Percentiles rank a stretch among this genome's conserved stretches.
Conservation (phyloP, 345 rosid species). For the Psidium guajava region DNA sequence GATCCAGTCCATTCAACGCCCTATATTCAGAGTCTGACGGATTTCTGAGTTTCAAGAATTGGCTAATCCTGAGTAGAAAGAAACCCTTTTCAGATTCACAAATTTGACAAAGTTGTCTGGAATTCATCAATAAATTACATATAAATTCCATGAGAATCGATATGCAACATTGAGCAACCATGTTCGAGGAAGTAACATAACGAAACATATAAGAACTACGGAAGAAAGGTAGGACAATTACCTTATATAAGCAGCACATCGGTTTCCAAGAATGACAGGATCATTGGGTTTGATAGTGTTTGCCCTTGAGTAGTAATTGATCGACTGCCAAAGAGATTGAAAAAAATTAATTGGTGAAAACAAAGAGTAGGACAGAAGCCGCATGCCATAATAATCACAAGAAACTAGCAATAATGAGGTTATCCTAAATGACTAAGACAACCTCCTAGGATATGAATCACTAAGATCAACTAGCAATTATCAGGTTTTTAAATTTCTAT, state of each 20-base stretch:
- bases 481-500: not conserved
- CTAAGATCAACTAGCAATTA: not conserved
- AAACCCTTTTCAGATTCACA: slow-evolving; percentile 8
- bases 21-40: slow-evolving; percentile 59
- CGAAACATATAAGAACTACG: not conserved
- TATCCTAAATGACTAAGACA: not conserved
- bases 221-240: slow-evolving; percentile 4
- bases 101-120: not conserved
- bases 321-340: slow-evolving; percentile 35
- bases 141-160: not conserved
- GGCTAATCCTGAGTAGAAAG: slow-evolving; percentile 52
- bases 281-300: slow-evolving; percentile 58
- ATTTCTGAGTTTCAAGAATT: slow-evolving; percentile 58
- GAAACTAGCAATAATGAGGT: not conserved
- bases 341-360: slow-evolving; percentile 1
- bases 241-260: slow-evolving; percentile 83
- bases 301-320: slow-evolving; percentile 68
- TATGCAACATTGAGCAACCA: not conserved
- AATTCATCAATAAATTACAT: not conserved
- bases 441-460: not conserved
- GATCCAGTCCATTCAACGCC: slow-evolving; percentile 83
- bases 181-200: not conserved
- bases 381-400: not conserved
- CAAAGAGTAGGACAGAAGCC: not conserved
- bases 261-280: slow-evolving; percentile 67